Percentiles rank a stretch among this genome's conserved stretches.
These are phyloP conservation scores for Pestalotiopsis sp. DNA, from an alignment of 2,329 filamentous ascomycete species.

Conservation along the genomic window DNA sequence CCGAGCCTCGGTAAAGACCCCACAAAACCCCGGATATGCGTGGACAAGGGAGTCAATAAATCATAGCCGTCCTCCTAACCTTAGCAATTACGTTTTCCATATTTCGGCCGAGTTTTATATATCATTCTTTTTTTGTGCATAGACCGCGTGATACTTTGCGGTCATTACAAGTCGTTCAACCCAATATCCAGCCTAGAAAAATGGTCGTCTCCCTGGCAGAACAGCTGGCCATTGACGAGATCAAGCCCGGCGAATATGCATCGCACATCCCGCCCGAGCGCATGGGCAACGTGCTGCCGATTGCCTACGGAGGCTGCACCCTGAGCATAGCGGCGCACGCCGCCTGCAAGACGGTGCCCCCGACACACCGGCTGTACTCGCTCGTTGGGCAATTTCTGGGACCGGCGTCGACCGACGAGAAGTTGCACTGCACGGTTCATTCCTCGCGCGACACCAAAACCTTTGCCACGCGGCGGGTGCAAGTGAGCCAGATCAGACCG, in stretches of 20 bases:
- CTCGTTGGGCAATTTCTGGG: conserved; percentile 48
- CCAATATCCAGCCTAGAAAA: not conserved
- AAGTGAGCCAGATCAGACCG: conserved; percentile 43
- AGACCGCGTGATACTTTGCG: not conserved
- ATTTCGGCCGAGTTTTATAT: too few relatives aligned
- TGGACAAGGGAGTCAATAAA: too few relatives aligned
- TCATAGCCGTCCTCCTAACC: too few relatives aligned
- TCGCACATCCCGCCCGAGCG: conserved; percentile 15
- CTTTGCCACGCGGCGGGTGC: conserved; percentile 49
- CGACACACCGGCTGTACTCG: conserved; percentile 45
- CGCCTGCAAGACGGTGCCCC: conserved; percentile 39
- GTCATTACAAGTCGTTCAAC: too few relatives aligned
- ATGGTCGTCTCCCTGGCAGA: conserved; percentile 15
- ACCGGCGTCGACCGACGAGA: conserved; percentile 42
- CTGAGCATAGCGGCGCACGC: conserved; percentile 42
- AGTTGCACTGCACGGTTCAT: conserved; percentile 38
- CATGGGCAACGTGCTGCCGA: conserved; percentile 18
- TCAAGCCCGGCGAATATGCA: conserved; percentile 15
- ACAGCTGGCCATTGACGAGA: conserved; percentile 15
- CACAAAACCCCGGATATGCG: too few relatives aligned
- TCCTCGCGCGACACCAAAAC: conserved; percentile 45
- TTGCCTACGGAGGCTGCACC: conserved; percentile 25
- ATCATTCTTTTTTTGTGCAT: not conserved
- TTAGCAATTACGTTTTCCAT: too few relatives aligned
- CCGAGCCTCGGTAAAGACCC: too few relatives aligned